phyloP scores from a whole-genome alignment of 2,329 filamentous ascomycete species.

The Didymella exigua region DNA sequence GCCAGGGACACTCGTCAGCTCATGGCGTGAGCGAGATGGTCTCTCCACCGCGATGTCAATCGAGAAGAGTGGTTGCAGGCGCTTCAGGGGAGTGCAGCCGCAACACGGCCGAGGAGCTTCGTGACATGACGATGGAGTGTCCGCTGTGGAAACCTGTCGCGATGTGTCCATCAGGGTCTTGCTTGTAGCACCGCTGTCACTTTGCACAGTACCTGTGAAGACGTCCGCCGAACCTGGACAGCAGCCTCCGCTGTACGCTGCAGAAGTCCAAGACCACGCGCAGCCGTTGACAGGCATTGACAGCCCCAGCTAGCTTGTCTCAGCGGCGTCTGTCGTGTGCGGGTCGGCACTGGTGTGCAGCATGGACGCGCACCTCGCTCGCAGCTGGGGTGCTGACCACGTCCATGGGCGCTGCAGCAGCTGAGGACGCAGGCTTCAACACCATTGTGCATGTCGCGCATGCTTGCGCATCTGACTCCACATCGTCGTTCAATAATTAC shows the following conservation, averaged over 20 bases:
- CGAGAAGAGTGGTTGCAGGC: background rate
- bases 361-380: conserved; percentile 1
- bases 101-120: background rate
- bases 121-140: too few relatives aligned
- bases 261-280: background rate
- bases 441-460: background rate
- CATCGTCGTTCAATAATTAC: too few relatives aligned
- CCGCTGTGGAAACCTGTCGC: too few relatives aligned
- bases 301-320: conserved; percentile 5
- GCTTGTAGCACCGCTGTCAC: background rate
- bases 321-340: conserved; percentile 8
- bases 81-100: conserved; percentile 3
- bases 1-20: conserved; percentile 20
- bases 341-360: background rate
- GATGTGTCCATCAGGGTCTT: too few relatives aligned
- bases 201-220: background rate
- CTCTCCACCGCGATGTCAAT: background rate
- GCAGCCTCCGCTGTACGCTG: background rate
- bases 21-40: conserved; percentile 27
- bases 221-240: background rate
- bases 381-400: background rate
- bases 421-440: background rate
- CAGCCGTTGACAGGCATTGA: conserved; percentile 7
- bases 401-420: background rate
- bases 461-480: background rate